Evolutionary conservation across 352 stramenopile genomes (phyloP).

Genomic region (Globisporangium perplexum): DNA sequence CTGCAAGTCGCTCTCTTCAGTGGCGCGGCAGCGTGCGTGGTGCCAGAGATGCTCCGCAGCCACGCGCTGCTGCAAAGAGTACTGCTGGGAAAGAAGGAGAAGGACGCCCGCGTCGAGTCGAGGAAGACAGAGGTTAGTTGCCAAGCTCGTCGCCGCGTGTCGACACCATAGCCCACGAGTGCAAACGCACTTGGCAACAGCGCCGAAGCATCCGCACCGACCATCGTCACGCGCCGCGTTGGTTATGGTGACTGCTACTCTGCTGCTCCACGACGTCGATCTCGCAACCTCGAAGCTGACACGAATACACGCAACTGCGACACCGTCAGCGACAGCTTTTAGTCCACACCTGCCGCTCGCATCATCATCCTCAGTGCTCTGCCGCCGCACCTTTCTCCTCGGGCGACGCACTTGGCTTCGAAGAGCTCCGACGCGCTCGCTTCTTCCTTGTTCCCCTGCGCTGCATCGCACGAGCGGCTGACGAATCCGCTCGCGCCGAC

Average conservation of each 20-base stretch:
- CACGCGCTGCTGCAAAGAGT: constrained; percentile 22
- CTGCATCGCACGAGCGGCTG: constrained; percentile 3
- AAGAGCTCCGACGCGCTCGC: constrained; percentile 17
- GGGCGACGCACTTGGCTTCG: constrained; percentile 37
- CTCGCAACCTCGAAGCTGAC: background rate
- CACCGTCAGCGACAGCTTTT: background rate
- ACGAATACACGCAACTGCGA: constrained; percentile 7
- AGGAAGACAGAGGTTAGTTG: constrained; percentile 19
- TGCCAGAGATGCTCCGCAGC: constrained; percentile 25
- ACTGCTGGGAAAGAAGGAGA: constrained; percentile 15
- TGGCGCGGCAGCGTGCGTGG: constrained; percentile 29
- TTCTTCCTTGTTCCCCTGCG: constrained; percentile 1
- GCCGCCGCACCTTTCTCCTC: constrained; percentile 35
- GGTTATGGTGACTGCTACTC: background rate
- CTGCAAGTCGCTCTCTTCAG: constrained; percentile 33
- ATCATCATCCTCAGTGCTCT: background rate
- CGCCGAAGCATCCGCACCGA: background rate
- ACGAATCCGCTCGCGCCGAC: background rate
- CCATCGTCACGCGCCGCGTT: background rate
- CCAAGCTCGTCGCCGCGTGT: constrained; percentile 15
- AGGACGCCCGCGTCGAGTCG: constrained; percentile 19
- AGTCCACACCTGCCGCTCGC: background rate
- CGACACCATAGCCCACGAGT: background rate
- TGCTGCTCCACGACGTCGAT: constrained; percentile 8
- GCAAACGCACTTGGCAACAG: background rate